phyloP scores from a whole-genome alignment of 1,139 yeast genomes.

The Scheffersomyces insectosa region DNA sequence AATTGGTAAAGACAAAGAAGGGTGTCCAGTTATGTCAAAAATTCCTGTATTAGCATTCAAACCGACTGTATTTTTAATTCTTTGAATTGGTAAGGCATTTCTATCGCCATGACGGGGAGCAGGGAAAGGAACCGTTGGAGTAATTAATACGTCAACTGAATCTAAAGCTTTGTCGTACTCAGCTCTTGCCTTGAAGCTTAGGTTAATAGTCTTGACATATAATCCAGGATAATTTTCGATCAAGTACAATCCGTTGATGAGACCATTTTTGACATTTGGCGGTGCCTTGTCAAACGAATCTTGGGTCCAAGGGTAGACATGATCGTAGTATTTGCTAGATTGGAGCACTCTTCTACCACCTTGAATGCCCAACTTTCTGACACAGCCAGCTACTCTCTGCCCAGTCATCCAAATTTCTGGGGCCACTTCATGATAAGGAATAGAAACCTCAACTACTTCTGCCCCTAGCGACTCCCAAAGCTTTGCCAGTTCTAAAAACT shows the following conservation, averaged over 20 bases:
- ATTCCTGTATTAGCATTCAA: slow-evolving; percentile 35
- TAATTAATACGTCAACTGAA: slow-evolving; percentile 6
- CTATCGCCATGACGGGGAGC: slow-evolving; percentile 21
- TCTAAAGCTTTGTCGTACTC: slow-evolving; percentile 29
- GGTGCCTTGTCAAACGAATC: not conserved
- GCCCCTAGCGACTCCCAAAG: slow-evolving; percentile 47
- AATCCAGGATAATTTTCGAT: slow-evolving; percentile 29
- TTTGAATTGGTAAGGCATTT: not conserved
- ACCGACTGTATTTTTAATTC: slow-evolving; percentile 14
- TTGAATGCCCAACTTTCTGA: slow-evolving; percentile 16
- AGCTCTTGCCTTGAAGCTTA: slow-evolving; percentile 28
- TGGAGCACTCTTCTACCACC: slow-evolving; percentile 17
- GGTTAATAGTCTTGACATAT: slow-evolving; percentile 31
- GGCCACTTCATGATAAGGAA: slow-evolving; percentile 32
- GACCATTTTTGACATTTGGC: not conserved
- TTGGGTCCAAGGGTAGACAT: not conserved
- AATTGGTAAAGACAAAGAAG: slow-evolving; percentile 32
- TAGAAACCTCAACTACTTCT: slow-evolving; percentile 36
- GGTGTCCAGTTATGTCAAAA: slow-evolving; percentile 37
- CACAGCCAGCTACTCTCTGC: slow-evolving; percentile 25
- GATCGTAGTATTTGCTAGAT: slow-evolving; percentile 11
- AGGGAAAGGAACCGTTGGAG: slow-evolving; percentile 25
- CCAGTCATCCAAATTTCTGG: slow-evolving; percentile 36
- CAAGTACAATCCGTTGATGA: slow-evolving; percentile 27
- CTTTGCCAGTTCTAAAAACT: slow-evolving; percentile 33